These are phyloP conservation scores for Styphnolobium japonicum DNA, from an alignment of 306 rosid genomes.

Conservation along the genomic window DNA sequence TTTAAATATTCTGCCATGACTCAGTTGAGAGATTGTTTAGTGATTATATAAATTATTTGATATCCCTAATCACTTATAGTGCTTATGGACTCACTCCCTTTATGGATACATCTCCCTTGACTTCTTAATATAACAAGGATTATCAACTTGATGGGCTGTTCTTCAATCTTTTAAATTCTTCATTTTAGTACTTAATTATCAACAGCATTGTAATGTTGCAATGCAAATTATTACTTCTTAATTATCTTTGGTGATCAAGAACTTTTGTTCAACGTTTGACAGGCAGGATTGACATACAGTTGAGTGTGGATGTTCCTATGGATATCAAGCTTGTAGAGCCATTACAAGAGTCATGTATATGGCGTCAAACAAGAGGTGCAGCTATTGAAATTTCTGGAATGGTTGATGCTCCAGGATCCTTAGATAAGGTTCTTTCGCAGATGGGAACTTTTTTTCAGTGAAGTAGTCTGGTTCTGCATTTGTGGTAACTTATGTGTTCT, in stretches of 20 bases:
- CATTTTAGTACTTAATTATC: not conserved
- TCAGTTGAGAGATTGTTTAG: not conserved
- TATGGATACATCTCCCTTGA: not conserved
- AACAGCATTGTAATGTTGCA: not conserved
- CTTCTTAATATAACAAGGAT: not conserved
- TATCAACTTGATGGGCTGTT: not conserved
- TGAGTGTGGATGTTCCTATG: conserved; percentile 57
- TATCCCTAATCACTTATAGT: not conserved
- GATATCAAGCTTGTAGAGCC: conserved; percentile 77
- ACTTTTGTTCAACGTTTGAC: conserved; percentile 21
- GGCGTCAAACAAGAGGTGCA: conserved; percentile 88
- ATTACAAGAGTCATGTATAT: conserved; percentile 67
- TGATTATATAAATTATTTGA: not conserved
- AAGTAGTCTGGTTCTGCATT: conserved; percentile 14
- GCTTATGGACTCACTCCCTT: not conserved
- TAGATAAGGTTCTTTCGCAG: conserved; percentile 53
- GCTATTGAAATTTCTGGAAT: conserved; percentile 54
- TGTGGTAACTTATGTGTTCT: conserved; percentile 30
- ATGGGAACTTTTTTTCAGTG: not conserved
- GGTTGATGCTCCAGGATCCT: conserved; percentile 48
- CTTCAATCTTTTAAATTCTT: not conserved
- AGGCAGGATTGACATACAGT: conserved; percentile 64
- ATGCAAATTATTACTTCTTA: not conserved
- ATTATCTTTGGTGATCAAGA: conserved; percentile 1
- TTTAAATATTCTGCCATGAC: conserved; percentile 17